Base-by-base conservation (phyloP, 1,139 yeast genomes). In the Candida labiduridarum region DNA sequence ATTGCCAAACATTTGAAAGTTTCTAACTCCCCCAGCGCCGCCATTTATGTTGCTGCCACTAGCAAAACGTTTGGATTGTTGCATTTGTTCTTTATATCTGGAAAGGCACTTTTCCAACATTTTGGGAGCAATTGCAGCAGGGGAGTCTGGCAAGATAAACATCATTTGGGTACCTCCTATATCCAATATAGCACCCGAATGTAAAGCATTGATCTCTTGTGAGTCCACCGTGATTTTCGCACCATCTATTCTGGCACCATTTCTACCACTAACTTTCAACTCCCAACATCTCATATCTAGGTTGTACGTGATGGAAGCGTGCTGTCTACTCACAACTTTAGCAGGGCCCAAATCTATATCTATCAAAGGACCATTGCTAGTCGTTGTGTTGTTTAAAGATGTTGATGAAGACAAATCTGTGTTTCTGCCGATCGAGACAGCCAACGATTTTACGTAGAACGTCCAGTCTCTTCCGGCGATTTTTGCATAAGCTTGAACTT, bases 151-250 rank as follows among this genome's bases (percentile, higher is more conserved):
- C 57, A 94, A 74, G 35, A 94, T 94, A 66, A 94, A 94, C 96
- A 94, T 94, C 99, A 94, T 94, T 69, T 94, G 99, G 12, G 96
- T 92, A 2, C 97, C 98, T 9, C 98, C 98, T 46, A 94, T 85
- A 64, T 94, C 99, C 53, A 94, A 72, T 16, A 94, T 84, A 45
- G 95, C 90, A 10, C 98, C 99, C 2, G 95, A 87, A 49, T 82
- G 80, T 54, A 94, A 77, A 11, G 84, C 79, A 16, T 85, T 78
- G 6, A 83, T 74, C 6, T 72, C 66, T 8, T 76, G 63, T 12
- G 69, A 63, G 49, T 83, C 86, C 53, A 72, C 79, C 58, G 72
- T 73, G 15, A 79, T 80, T 69, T 85, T 85, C 56, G 68, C 76
- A 53, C 82, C 88, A 67, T 94, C 97, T 41, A 94, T 84, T 60